Evolutionary conservation across 306 rosid species (phyloP), one percentile per base, ranked within the genome.

Genomic region (Begonia loranthoides): DNA sequence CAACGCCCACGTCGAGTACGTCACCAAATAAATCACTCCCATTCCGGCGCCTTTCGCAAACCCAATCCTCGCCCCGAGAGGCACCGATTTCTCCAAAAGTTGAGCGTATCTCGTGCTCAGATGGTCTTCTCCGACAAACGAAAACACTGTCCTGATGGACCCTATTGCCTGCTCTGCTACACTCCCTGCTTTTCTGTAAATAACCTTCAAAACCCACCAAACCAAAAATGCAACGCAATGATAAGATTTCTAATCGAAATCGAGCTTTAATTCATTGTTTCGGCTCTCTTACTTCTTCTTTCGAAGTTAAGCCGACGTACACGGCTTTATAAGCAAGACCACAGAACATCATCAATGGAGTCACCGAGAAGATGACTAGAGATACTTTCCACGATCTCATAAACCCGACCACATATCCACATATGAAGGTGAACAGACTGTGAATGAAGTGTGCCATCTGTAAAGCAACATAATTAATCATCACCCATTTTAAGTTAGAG

Each of bases 371-470:
- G 52, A 84, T 87, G 45, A 77, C 87, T 13, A 79, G 51, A 54
- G 97, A 82, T 13, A 89, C 71, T 65, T 68, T 84, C 95, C 95
- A 77, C 38, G 95, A 89, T 66, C 84, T 78, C 63, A 12, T 24
- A 70, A 84, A 82, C 60, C 97, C 94, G 50, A 89, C 94, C 13
- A 49, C 38, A 54, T 82, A 89, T 49, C 94, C 95, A 62, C 94
- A 84, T 34, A 84, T 67, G 81, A 89, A 89, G 51, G 90, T 89
- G 52, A 71, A 84, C 51, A 84, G 8, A 60, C 79, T 72, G 74
- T 77, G 84, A 56, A 89, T 57, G 70, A 89, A 89, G 61, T 72
- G 93, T 13, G 97, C 84, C 97, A 89, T 89, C 97, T 89, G 90
- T 80, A 28, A 28, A 28, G 9, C 5, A 2, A 28, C 36, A 8